Conservation (phyloP, 352 stramenopile species). For the Pythium sp. region DNA sequence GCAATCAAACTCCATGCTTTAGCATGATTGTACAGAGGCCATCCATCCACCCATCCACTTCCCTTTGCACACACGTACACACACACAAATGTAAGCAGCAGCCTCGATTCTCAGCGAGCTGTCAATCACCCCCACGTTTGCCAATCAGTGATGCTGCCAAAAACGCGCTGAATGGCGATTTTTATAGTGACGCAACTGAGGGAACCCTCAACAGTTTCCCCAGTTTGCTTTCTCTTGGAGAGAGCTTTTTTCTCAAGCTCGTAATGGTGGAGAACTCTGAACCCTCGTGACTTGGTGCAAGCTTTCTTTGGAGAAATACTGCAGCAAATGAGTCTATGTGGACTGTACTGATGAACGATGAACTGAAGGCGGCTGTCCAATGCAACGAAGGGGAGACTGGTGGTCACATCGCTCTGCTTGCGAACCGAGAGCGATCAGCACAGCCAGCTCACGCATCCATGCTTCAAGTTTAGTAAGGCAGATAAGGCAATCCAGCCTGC, state of each 20-base stretch:
- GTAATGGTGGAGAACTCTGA: too few relatives aligned
- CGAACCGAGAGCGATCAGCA: not conserved
- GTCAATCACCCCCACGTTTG: not conserved
- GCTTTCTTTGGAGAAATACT: too few relatives aligned
- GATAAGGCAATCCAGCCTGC: not conserved
- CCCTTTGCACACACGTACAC: not conserved
- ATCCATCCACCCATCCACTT: not conserved
- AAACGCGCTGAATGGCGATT: not conserved
- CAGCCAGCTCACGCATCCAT: not conserved
- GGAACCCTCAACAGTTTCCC: not conserved
- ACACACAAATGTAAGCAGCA: not conserved
- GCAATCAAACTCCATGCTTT: conserved; percentile 1
- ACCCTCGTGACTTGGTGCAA: too few relatives aligned
- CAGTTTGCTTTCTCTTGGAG: not conserved
- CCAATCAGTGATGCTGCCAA: not conserved
- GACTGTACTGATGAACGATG: too few relatives aligned
- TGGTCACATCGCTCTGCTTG: not conserved
- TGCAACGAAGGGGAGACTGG: not conserved
- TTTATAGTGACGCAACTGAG: not conserved
- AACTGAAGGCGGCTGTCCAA: not conserved
- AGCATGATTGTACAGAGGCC: not conserved
- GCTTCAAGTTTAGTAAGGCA: not conserved
- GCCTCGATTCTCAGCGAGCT: not conserved
- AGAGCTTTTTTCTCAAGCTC: not conserved
- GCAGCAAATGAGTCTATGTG: too few relatives aligned